Percentiles rank a stretch among this genome's conserved stretches.
These are phyloP conservation scores for Monosporozyma aquatica DNA, from an alignment of 805 yeast genomes.

Conservation along the genomic window DNA sequence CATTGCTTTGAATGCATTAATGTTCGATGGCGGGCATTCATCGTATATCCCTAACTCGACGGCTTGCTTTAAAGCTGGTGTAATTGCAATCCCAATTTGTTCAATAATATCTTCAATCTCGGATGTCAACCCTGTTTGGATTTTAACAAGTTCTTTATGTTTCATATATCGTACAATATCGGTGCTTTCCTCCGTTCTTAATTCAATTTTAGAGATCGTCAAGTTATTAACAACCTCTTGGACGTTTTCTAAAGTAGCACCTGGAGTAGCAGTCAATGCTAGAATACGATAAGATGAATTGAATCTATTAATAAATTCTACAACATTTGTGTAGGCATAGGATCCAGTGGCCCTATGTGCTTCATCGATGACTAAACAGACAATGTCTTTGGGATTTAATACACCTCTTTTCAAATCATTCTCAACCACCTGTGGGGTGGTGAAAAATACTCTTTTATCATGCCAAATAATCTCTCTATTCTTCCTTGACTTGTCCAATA, in stretches of 20 bases:
- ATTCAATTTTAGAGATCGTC: conserved; percentile 65
- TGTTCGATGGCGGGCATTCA: conserved; percentile 53
- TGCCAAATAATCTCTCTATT: conserved; percentile 76
- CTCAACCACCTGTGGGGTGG: conserved; percentile 94
- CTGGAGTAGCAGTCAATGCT: conserved; percentile 95
- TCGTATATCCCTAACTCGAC: conserved; percentile 55
- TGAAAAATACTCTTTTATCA: conserved; percentile 68
- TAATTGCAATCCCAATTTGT: conserved; percentile 51
- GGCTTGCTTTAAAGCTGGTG: conserved; percentile 56
- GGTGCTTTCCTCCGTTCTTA: conserved; percentile 73
- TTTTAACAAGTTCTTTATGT: conserved; percentile 48
- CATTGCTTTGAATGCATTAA: conserved; percentile 64
- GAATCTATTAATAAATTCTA: conserved; percentile 51
- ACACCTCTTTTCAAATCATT: conserved; percentile 74
- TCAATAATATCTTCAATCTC: conserved; percentile 52
- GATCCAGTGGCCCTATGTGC: conserved; percentile 92
- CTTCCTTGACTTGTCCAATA: conserved; percentile 48
- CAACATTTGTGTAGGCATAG: conserved; percentile 83
- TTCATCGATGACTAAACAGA: conserved; percentile 81
- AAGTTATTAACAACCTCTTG: conserved; percentile 75
- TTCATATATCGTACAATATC: conserved; percentile 80
- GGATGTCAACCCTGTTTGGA: conserved; percentile 43
- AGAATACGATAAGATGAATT: conserved; percentile 62
- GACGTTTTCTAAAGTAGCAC: conserved; percentile 77
- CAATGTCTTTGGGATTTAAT: conserved; percentile 65